phyloP scores from a whole-genome alignment of 352 stramenopile species.

The Achlya hypogyna region DNA sequence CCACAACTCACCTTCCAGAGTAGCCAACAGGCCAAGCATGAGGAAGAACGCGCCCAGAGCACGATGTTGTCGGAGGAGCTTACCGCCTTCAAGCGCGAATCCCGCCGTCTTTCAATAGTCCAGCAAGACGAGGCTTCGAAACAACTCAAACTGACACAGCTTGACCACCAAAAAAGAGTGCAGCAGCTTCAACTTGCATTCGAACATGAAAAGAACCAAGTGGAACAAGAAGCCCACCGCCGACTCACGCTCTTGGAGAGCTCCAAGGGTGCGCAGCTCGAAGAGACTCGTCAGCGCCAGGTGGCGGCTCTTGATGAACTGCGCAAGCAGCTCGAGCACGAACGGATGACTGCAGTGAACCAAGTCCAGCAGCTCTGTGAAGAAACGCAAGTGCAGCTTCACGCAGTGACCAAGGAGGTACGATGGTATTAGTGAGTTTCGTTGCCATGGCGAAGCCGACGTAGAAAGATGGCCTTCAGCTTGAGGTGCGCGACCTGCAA shows the following conservation, averaged over 20 bases:
- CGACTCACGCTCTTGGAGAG: not conserved
- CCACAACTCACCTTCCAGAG: not conserved
- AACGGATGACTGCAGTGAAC: slow-evolving; percentile 28
- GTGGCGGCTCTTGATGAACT: not conserved
- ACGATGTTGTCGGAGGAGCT: slow-evolving; percentile 13
- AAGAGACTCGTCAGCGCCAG: not conserved
- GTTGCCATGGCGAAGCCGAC: not conserved
- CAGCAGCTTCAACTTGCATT: not conserved
- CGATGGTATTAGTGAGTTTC: not conserved
- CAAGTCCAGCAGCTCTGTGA: slow-evolving; percentile 28
- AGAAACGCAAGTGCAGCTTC: slow-evolving; percentile 23
- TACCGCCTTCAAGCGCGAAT: not conserved
- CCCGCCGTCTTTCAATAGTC: slow-evolving; percentile 9
- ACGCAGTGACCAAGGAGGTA: slow-evolving; percentile 12
- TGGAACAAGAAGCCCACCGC: not conserved
- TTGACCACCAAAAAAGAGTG: not conserved
- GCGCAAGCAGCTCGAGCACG: slow-evolving; percentile 13
- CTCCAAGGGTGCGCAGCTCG: not conserved
- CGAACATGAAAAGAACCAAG: not conserved
- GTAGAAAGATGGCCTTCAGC: slow-evolving; percentile 11
- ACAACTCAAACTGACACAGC: not conserved
- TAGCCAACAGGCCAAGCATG: slow-evolving; percentile 3
- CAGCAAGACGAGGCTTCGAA: not conserved
- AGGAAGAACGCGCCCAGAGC: not conserved
- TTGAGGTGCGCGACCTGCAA: slow-evolving; percentile 7